Base-by-base conservation (phyloP, 352 stramenopile genomes). In the Phytophthora cactorum region DNA sequence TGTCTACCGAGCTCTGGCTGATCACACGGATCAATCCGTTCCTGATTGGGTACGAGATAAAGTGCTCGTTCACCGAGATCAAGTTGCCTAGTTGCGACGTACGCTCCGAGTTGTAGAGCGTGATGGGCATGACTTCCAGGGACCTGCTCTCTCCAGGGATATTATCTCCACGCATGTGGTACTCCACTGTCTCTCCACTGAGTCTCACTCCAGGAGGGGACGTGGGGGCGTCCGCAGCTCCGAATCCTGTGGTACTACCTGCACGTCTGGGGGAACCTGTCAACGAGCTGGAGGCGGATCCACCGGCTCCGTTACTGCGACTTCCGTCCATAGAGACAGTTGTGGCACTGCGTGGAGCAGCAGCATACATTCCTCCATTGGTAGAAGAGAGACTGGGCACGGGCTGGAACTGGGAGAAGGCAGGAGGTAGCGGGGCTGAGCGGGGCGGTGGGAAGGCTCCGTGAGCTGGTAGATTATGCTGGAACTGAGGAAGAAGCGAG, bases 1-100 rank as follows among this genome's bases (percentile, higher is more conserved):
- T 75, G 47, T 93, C 81, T 3, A 90, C 88, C 1, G 86, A 92
- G 61, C 75, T 89, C 69, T 95, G 86, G 59, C 80, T 90, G 39
- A 95, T 90, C 14, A 95, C 79, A n/a, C 88, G 88, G 44, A 95
- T 91, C 44, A 95, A 70, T 8, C 88, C 88, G 55, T 93, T 93
- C 28, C 85, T 79, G 49, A 93, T 95, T 47, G 88, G 88, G 71
- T 95, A 95, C 67, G 85, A 92, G 56, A 95, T 93, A 72, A 92
- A 95, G 38, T 93, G 73, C 44, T 92, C 78, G 61, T 91, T 95
- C 36, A 95, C 84, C 9, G 82, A 89, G 29, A 95, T 86, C 38
- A 95, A 75, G 59, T 75, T 91, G 10, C 88, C 88, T 43, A 88
- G 65, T 60, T 88, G 81, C 52, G 86, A 91, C 53, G 74, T 80